phyloP scores from a whole-genome alignment of 495 filamentous ascomycete species.

The Neurospora africana region DNA sequence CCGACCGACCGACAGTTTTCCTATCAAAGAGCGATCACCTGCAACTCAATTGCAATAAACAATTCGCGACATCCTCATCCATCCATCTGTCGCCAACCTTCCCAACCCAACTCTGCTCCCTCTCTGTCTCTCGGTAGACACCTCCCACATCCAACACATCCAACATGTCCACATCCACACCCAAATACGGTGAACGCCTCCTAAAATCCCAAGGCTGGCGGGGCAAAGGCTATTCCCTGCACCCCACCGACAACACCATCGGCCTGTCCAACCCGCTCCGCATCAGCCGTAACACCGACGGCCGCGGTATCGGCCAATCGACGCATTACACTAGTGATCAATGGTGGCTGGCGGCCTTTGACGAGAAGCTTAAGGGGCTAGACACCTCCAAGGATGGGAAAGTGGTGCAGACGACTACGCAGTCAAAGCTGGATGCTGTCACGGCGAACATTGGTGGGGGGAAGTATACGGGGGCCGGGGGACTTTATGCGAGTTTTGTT shows the following conservation, averaged over 20 bases:
- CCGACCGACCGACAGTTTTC: neutral
- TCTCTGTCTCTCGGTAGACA: neutral
- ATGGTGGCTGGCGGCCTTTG: conserved; percentile 77
- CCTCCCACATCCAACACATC: neutral
- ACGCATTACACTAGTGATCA: conserved; percentile 56
- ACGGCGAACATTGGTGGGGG: conserved; percentile 25
- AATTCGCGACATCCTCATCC: neutral
- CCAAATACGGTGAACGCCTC: conserved; percentile 7
- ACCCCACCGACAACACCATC: conserved; percentile 51
- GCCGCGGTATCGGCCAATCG: conserved; percentile 57
- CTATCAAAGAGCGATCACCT: neutral
- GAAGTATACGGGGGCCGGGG: conserved; percentile 39
- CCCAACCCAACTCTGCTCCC: neutral
- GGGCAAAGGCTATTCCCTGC: conserved; percentile 63
- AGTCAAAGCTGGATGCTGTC: conserved; percentile 42
- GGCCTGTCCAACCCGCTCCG: conserved; percentile 61
- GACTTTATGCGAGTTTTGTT: conserved; percentile 76
- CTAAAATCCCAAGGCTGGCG: conserved; percentile 71
- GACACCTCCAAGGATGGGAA: conserved; percentile 41
- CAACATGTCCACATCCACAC: neutral
- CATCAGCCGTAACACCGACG: conserved; percentile 56
- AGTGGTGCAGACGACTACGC: conserved; percentile 39
- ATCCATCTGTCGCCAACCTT: neutral
- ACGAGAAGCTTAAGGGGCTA: conserved; percentile 62
- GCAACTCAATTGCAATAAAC: neutral